phyloP scores from a whole-genome alignment of 257 asterid species.

The Pogostemon cablin region DNA sequence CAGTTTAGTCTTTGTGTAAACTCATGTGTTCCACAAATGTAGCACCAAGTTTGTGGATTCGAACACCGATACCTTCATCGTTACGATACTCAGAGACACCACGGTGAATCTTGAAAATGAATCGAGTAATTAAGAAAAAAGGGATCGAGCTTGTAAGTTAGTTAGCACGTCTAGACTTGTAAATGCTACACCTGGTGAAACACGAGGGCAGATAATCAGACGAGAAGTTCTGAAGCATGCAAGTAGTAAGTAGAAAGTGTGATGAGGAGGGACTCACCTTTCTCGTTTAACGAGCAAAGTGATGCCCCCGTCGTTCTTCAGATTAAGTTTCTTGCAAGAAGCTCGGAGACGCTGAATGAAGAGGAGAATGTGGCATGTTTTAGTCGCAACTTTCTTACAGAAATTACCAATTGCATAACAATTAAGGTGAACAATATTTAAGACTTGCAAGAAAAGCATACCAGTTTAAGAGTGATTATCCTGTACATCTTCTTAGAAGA shows the following conservation, averaged over 20 bases:
- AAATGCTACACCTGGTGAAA: slow-evolving; percentile 68
- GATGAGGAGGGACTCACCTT: slow-evolving; percentile 51
- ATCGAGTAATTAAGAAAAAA: slow-evolving; percentile 32
- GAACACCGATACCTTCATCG: slow-evolving; percentile 29
- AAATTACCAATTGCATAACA: neutral
- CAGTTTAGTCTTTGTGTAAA: neutral
- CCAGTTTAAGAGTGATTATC: slow-evolving; percentile 30
- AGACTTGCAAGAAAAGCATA: slow-evolving; percentile 25
- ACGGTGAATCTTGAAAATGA: neutral
- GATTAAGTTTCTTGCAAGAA: slow-evolving; percentile 49
- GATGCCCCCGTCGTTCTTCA: slow-evolving; percentile 59
- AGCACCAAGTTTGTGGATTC: neutral
- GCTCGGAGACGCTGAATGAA: slow-evolving; percentile 31
- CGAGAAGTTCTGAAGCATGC: slow-evolving; percentile 38
- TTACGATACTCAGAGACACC: slow-evolving; percentile 30
- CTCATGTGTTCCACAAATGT: neutral
- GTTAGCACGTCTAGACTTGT: slow-evolving; percentile 47
- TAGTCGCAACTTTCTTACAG: slow-evolving; percentile 15
- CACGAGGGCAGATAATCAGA: slow-evolving; percentile 39
- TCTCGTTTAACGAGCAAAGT: slow-evolving; percentile 57
- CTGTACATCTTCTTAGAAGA: slow-evolving; percentile 50
- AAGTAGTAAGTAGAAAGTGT: slow-evolving; percentile 46
- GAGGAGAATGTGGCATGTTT: slow-evolving; percentile 29
- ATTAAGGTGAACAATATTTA: neutral
- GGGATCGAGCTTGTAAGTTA: slow-evolving; percentile 36